phyloP scores from a whole-genome alignment of 2,329 filamentous ascomycete genomes.

The Pseudofabraea citricarpa region DNA sequence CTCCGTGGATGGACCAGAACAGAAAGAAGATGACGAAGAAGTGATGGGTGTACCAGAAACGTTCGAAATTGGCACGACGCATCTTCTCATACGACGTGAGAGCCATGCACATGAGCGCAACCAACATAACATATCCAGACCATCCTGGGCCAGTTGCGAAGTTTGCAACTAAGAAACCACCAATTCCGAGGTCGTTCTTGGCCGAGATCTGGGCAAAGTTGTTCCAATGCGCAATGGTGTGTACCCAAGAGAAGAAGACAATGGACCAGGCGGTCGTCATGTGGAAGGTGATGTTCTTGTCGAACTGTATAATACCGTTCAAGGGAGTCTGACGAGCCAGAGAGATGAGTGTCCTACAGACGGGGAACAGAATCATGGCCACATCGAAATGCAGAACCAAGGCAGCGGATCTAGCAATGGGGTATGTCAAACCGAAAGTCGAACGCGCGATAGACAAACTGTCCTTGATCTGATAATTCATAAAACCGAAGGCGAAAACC shows the following conservation, averaged over 20 bases:
- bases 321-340: slow-evolving; percentile 74
- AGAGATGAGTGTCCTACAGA: slow-evolving; percentile 80
- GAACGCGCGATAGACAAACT: slow-evolving; percentile 61
- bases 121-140: slow-evolving; percentile 82
- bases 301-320: slow-evolving; percentile 82
- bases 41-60: slow-evolving; percentile 89
- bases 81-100: slow-evolving; percentile 73
- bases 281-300: slow-evolving; percentile 87
- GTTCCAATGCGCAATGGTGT: slow-evolving; percentile 83
- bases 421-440: slow-evolving; percentile 70
- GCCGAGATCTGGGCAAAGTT: slow-evolving; percentile 75
- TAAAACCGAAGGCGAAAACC: slow-evolving; percentile 75
- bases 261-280: slow-evolving; percentile 83
- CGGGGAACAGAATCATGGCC: slow-evolving; percentile 72
- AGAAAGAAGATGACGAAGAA: slow-evolving; percentile 85
- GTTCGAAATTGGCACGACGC: slow-evolving; percentile 76
- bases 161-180: slow-evolving; percentile 73
- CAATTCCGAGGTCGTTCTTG: slow-evolving; percentile 71
- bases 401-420: slow-evolving; percentile 71
- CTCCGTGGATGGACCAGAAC: slow-evolving; percentile 86
- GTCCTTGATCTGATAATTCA: slow-evolving; percentile 77
- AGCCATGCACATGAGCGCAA: slow-evolving; percentile 73
- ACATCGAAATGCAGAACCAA: slow-evolving; percentile 78
- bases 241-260: slow-evolving; percentile 82
- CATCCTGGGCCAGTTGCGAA: slow-evolving; percentile 76